Evolutionary conservation across 2,329 filamentous ascomycete genomes (phyloP), one percentile per base, ranked within the genome.

Genomic region (Bipolaris oryzae): DNA sequence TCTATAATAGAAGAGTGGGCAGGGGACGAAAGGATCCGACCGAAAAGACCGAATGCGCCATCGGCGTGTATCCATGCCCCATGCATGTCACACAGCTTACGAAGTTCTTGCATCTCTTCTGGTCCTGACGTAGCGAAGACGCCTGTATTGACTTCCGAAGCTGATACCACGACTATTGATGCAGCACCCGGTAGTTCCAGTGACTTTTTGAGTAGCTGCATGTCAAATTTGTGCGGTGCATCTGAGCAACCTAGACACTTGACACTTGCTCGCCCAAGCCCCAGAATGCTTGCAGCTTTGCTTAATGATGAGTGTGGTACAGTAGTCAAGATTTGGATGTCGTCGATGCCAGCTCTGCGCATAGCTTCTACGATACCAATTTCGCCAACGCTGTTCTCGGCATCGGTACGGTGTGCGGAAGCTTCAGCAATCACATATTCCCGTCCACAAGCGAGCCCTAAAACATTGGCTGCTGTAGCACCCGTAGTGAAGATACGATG

Each of bases 141-240:
- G 0, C 93, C 92, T 0, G 92, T 96, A 67, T 98, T 97, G 25
- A 97, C 91, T 77, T 98, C 94, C 1, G 91, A 91, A 5, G 89
- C 90, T 39, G 91, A 93, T n/a, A 96, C 78, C 4, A 84, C 87
- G 35, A 97, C 85, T 58, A 97, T 91, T 47, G 84, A 89, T n/a
- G 84, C 89, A 11, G 84, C 82, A 2, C 82, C 82, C 1, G 78
- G 72, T 34, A 73, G 70, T 50, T 78, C 67, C 15, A 96, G 78
- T 54, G 86, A 82, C 43, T 74, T 74, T 73, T 91, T 87, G 1
- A 96, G 78, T 3, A 79, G 79, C 2, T 81, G 79, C 5, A 96
- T 68, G 66, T 96, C 87, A 61, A 96, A 82, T 42, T 81, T 82
- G 80, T 93, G 91, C 0, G 87, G 85, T 67, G 87, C 81, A 0